Evolutionary conservation across 2,329 filamentous ascomycete genomes (phyloP), one percentile per base, ranked within the genome.

Genomic region (Curvularia lunata): DNA sequence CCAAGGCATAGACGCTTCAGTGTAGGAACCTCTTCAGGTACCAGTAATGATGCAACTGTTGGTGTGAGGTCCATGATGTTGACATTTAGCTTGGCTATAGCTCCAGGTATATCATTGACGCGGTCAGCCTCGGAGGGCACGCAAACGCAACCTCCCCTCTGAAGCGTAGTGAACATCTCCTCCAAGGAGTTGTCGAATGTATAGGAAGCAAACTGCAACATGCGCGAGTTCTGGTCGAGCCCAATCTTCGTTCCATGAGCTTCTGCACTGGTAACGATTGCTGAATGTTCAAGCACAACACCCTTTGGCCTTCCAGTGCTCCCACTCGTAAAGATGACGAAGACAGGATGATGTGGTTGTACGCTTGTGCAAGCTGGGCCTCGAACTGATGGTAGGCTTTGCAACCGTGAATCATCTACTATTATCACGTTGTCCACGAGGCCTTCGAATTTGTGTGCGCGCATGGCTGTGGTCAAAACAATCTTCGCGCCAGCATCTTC

Each of bases 141-240:
- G 64, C 82, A 84, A 12, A 85, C 77, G 49, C 79, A 81, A 3
- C 82, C 83, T 25, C 83, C 83, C 13, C 74, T 70, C 21, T 78
- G 76, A n/a, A 85, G 75, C 0, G 83, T 84, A 56, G 81, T 84
- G 12, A 84, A 78, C 77, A 85, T 84, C 63, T 83, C 83, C 66
- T 82, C 80, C 19, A 85, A 80, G 56, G 81, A 82, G 48, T 83
- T 83, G 57, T 85, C 84, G 57, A 85, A 85, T 8, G 83, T 83
- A 60, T 85, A 84, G 1, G 82, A 74, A 1, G 75, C 72, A 41
- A 78, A 79, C 50, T 80, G 76, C 1, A 80, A 63, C 42, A 75
- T 68, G 3, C 77, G 63, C 10, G 67, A 65, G 1, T 58, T 64
- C 1, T 63, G 63, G 4, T 59, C 63, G 41, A 76, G 61, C 1